Base-by-base conservation (phyloP, 176 grass and related monocot species). In the Bolboschoenus planiculmis region DNA sequence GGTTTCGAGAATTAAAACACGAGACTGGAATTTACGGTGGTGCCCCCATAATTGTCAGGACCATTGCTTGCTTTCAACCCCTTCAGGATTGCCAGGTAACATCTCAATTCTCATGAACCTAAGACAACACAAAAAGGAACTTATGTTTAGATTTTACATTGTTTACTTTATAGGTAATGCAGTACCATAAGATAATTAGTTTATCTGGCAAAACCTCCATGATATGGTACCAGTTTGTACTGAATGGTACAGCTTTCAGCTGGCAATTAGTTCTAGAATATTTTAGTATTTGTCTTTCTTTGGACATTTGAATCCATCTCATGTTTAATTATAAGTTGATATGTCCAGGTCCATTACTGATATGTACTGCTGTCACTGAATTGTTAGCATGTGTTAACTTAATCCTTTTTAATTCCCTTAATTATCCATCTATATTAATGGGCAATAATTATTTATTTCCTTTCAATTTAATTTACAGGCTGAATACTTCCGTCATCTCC, bases 401-500 rank as follows among this genome's bases (percentile, higher is more conserved):
- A 4, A 33, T 31, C 24, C 27, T 16, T 76, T 73, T 50, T 31
- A n/a, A 50, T 76, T 53, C 23, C 71, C 14, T 18, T 33, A 77
- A 76, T 31, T 46, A 77, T 53, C 46, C 10, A 46, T 73, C 23
- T 14, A 47, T 77, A 16, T 51, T 15, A n/a, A 53, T 77, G 1
- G 56, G 0, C 23, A 74, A 48, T n/a, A 74, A 74, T 14, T 27
- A 29, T 48, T 29, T 27, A 48, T 48, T 48, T 53, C 14, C 72
- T 84, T 77, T 59, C 10, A 58, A 56, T 57, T 81, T 77, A 50
- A 81, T 90, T 65, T 44, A 83, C 80, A 97, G 95, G 95, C 92
- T 9, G 92, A 97, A 73, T 97, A 97, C 60, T 97, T 94, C 85
- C 95, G 95, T 16, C 92, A 97, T 78, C 95, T 97, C 73, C 92